Base-by-base conservation (phyloP, 192 early-diverging fungal species). In the Backusella morwellensis region DNA sequence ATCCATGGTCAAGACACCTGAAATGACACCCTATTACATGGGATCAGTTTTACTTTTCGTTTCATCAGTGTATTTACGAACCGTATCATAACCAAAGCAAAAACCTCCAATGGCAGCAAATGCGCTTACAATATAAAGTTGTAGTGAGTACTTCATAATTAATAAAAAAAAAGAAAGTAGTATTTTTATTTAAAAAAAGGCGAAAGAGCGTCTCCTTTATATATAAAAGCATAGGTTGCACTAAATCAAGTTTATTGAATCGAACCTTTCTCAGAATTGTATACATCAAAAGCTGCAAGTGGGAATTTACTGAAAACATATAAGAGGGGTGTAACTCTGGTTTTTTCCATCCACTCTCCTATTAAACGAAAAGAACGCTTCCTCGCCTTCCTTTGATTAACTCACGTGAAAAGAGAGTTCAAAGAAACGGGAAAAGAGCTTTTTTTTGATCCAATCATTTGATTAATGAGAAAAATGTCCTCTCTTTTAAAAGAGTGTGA, bases 61-160 rank as follows among this genome's bases (percentile, higher is more conserved):
- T 12, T 40, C 12, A 40, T 40, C 9, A 44, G 15, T 17, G 4
- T 15, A 44, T 44, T 15, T 14, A 44, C 42, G 0, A 17, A 44
- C 42, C 0, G 85, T 92, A 77, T 94, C 93, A 70, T 91, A 94
- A 68, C 93, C 92, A 72, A 92, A 93, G 35, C 86, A 82, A 52
- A 91, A 84, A 32, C 90, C 91, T 71, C 88, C 90, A 54, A 91
- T 73, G 68, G 90, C 85, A 35, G 90, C 84, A 59, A 90, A 78
- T 34, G 41, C 9, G n/a, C 73, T 66, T 0, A 80, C 78, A 36
- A 35, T 59, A 75, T 83, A 83, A 6, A 80, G 67, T 35, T 74
- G 71, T 66, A 35, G 44, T 2, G 73, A 47, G 34, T 50, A 63
- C 56, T 63, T 63, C 56, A 63, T 54, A 0, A 8, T 54, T 21